Base-by-base conservation (phyloP, 1,139 yeast genomes). In the Wickerhamomyces sp. region DNA sequence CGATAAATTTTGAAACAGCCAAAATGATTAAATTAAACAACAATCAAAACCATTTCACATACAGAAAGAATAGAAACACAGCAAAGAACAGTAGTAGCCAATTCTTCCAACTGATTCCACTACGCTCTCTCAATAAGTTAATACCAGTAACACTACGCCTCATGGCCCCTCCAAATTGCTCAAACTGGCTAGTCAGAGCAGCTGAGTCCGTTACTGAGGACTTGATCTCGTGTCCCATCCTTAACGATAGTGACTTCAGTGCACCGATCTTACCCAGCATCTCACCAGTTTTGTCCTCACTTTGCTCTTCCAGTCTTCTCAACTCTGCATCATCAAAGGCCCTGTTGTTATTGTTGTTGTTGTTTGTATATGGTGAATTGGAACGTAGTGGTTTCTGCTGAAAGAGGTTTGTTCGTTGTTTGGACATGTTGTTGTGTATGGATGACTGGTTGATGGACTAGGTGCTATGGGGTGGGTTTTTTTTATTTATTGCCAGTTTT, bases 81-180 rank as follows among this genome's bases (percentile, higher is more conserved):
- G 89, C 80, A 18, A 86, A 57, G 32, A 64, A 66, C 63, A 88
- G 84, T 49, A 90, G 80, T 13, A 85, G 67, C 97, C 97, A 90
- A 59, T 81, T 77, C 56, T 79, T 78, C 80, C 94, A 80, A 49
- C 87, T 75, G 39, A 89, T 82, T 6, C 95, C 94, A 6, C 95
- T 87, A 52, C 79, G 73, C 60, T 84, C 81, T 46, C 95, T 91
- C 91, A 90, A 13, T 4, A 4, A 6, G 9, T 23, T 13, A 8
- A 38, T 31, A 5, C 32, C 7, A 2, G 23, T 3, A 7, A 38
- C 35, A 26, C 23, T 23, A 23, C 23, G 87, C 10, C 76, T 68
- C 61, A 85, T 73, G 95, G 89, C 86, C 48, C 79, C 73, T 53
- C 73, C 78, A 65, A 79, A 84, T 2, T 95, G 88, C 53, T 75